phyloP scores from a whole-genome alignment of 495 filamentous ascomycete genomes.

The Aspergillus coremiiformis region DNA sequence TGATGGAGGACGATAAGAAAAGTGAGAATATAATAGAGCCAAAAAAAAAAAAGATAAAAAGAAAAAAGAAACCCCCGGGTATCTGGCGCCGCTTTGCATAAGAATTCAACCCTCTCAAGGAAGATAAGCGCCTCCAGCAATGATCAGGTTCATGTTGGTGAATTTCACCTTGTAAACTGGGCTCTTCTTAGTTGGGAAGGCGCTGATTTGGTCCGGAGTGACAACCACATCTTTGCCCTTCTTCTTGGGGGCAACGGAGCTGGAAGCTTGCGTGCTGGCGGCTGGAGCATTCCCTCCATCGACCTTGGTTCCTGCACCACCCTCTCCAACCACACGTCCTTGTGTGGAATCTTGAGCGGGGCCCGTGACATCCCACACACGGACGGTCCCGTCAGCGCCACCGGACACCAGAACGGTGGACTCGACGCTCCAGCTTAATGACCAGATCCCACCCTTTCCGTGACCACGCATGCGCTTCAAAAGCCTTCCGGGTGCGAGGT shows the following conservation, averaged over 20 bases:
- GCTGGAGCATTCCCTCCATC: slow-evolving; percentile 35
- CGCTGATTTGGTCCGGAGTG: slow-evolving; percentile 85
- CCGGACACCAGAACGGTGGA: slow-evolving; percentile 80
- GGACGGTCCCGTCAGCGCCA: slow-evolving; percentile 86
- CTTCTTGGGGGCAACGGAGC: slow-evolving; percentile 55
- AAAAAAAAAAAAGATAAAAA: slow-evolving; percentile 11
- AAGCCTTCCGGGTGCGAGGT: slow-evolving; percentile 70
- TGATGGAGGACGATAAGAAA: background rate
- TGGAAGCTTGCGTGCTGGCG: slow-evolving; percentile 27
- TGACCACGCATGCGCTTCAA: slow-evolving; percentile 92
- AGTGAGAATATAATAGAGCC: slow-evolving; percentile 2
- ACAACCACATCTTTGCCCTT: slow-evolving; percentile 86
- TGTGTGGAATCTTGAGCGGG: slow-evolving; percentile 48
- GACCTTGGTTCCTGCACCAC: slow-evolving; percentile 46
- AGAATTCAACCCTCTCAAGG: slow-evolving; percentile 34
- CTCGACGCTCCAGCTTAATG: slow-evolving; percentile 83
- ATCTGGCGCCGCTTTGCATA: slow-evolving; percentile 24
- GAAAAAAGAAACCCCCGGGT: slow-evolving; percentile 19
- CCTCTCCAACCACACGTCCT: slow-evolving; percentile 53
- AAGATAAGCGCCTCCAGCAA: slow-evolving; percentile 81
- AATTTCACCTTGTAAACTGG: slow-evolving; percentile 91
- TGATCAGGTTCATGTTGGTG: slow-evolving; percentile 83
- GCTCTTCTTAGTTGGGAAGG: slow-evolving; percentile 91
- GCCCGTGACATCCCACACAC: slow-evolving; percentile 82
- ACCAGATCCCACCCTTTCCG: slow-evolving; percentile 89